phyloP scores from a whole-genome alignment of 768 basidiomycete genomes.

The Tricholoma terreum region DNA sequence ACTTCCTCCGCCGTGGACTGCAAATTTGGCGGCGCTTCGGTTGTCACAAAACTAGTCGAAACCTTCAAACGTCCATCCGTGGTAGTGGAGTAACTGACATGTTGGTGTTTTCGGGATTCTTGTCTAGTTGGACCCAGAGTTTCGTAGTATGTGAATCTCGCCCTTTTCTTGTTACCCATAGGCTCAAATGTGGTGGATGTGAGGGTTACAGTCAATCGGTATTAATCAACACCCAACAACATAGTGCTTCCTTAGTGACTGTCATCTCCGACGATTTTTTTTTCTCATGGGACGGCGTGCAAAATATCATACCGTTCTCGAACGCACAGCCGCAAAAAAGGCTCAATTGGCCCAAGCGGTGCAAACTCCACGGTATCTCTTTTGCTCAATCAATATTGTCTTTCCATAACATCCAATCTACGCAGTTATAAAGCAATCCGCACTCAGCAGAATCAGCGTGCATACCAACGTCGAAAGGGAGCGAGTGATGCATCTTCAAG shows the following conservation, averaged over 20 bases:
- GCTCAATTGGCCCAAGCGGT: background rate
- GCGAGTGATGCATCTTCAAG: background rate
- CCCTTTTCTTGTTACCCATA: background rate
- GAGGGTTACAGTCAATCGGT: too few species aligned
- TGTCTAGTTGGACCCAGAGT: background rate
- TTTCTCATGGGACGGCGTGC: slow-evolving; percentile 3
- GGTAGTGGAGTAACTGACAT: background rate
- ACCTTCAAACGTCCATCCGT: background rate
- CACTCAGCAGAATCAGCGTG: background rate
- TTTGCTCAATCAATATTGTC: background rate
- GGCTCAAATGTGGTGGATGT: too few species aligned
- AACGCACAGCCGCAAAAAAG: background rate
- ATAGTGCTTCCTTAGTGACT: background rate
- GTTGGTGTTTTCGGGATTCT: background rate
- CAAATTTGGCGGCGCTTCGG: background rate
- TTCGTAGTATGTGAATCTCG: background rate
- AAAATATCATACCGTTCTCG: background rate
- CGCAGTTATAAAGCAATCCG: background rate
- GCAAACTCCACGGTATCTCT: background rate
- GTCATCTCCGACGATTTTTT: background rate
- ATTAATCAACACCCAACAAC: background rate
- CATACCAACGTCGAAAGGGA: background rate
- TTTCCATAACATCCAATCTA: too few species aligned
- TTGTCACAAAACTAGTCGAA: slow-evolving; percentile 1
- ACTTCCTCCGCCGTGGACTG: too few species aligned